A percentile compares a stretch with the other conserved stretches of the same genome.
These are phyloP conservation scores for Fusarium compactum DNA, from an alignment of 2,329 filamentous ascomycete species.

Conservation along the genomic window DNA sequence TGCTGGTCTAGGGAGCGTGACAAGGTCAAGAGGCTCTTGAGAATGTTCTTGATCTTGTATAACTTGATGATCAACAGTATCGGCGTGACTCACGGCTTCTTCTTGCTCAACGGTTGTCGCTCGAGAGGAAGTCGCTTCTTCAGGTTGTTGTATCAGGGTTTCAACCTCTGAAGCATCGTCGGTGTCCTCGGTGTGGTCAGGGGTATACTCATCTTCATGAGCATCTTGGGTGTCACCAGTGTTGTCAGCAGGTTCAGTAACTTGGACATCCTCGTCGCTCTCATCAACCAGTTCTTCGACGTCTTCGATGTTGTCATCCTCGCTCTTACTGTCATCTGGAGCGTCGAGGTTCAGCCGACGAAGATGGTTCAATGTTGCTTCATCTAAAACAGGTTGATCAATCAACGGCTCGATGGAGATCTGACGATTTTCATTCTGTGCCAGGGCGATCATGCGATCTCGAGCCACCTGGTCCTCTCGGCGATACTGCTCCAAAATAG, in stretches of 20 bases:
- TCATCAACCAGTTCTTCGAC: too few species aligned
- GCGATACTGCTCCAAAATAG: rapidly evolving
- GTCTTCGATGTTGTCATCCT: background rate
- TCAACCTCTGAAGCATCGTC: too few species aligned
- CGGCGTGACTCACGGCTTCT: too few species aligned
- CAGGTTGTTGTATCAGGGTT: background rate
- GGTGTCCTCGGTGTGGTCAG: background rate
- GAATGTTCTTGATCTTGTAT: too few species aligned
- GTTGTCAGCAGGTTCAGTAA: background rate
- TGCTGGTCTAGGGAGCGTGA: too few species aligned
- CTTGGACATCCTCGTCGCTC: too few species aligned
- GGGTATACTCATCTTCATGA: too few species aligned
- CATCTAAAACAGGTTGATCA: background rate
- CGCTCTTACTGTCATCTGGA: too few species aligned
- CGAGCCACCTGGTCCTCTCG: background rate
- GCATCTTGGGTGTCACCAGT: too few species aligned
- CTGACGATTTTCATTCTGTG: too few species aligned
- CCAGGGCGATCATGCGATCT: rapidly evolving
- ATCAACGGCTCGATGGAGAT: background rate
- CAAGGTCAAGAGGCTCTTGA: background rate
- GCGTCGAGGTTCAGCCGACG: background rate
- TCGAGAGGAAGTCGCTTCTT: background rate
- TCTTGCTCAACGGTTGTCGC: background rate
- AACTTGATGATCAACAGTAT: too few species aligned
- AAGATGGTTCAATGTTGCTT: background rate